Evolutionary conservation across 2,329 filamentous ascomycete genomes (phyloP), one percentile per base, ranked within the genome.

Genomic region (Penicillium occitanis): DNA sequence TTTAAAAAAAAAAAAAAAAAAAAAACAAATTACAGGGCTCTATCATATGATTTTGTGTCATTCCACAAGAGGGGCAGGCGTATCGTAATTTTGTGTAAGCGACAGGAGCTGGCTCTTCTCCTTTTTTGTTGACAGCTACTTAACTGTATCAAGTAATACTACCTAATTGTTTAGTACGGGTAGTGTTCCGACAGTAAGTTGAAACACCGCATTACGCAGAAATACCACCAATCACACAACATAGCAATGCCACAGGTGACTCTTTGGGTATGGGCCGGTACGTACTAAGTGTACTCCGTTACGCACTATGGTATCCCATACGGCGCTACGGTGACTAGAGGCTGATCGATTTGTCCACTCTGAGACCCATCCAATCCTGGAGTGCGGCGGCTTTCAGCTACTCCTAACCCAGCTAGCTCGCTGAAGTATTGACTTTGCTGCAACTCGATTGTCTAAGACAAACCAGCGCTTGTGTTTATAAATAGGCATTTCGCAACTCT

Each of bases 381-480:
- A 10, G 35, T 44, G 25, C 57, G 22, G 35, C 25, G 35, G 57
- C 35, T 44, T 59, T 44, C 19, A 40, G 40, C 57, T 44, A 59
- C 13, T 59, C 57, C 57, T 5, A n/a, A 19, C 4, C 2, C 22
- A 30, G 57, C 35, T 59, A 59, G 57, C 37, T 6, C 11, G 19
- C 19, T 30, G 48, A 51, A 51, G 22, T 17, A 30, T 51, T n/a
- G 48, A 25, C 46, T 48, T 48, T 48, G 46, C 19, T 58, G 53
- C 30, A 48, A 25, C 19, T 51, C 25, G 25, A 33, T 53, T 60
- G 57, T 60, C 57, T 60, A 17, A 60, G 57, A 60, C 57, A 60
- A 28, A 28, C n/a, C 57, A 59, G 51, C 51, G n/a, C 28, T 55
- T 55, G 30, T 37, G 53, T 40, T 57, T 57, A 57, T 57, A 57